These are phyloP conservation scores for Eimeria mitis DNA, from an alignment of 169 alveolate species.

Conservation along the genomic window DNA sequence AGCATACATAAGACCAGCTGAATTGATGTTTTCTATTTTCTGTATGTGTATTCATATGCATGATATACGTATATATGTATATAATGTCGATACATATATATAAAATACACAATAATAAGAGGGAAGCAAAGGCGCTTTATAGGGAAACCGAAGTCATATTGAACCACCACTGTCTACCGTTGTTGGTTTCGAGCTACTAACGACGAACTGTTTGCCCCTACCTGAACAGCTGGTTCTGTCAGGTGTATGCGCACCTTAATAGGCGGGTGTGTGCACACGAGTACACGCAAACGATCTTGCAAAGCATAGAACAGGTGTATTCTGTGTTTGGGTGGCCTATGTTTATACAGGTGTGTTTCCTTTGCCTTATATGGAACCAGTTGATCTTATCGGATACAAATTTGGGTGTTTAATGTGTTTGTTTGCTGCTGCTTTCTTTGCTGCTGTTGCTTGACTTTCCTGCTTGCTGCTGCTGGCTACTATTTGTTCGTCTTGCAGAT, in stretches of 20 bases:
- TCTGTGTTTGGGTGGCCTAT: background rate
- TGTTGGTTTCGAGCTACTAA: background rate
- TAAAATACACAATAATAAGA: too few species aligned
- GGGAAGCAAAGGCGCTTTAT: too few species aligned
- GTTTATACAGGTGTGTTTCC: background rate
- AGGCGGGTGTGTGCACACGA: background rate
- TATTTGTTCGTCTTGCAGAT: background rate
- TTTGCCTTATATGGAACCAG: background rate
- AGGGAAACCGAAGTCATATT: background rate
- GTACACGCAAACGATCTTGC: background rate
- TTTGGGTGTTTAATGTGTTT: background rate
- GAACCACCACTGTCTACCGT: background rate
- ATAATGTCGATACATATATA: too few species aligned
- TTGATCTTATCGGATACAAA: background rate
- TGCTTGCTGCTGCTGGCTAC: background rate
- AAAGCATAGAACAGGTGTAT: background rate
- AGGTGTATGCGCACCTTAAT: background rate
- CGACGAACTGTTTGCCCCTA: background rate
- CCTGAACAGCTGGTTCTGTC: background rate
- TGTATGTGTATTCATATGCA: background rate
- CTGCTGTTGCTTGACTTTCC: background rate
- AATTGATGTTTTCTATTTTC: background rate
- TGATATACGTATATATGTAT: background rate
- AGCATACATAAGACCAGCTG: background rate
- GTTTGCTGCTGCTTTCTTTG: slow-evolving; percentile 1